A percentile compares a stretch with the other conserved stretches of the same genome.
Evolutionary conservation across 2,329 filamentous ascomycete species (phyloP).

Genomic region (Claviceps digitariae): DNA sequence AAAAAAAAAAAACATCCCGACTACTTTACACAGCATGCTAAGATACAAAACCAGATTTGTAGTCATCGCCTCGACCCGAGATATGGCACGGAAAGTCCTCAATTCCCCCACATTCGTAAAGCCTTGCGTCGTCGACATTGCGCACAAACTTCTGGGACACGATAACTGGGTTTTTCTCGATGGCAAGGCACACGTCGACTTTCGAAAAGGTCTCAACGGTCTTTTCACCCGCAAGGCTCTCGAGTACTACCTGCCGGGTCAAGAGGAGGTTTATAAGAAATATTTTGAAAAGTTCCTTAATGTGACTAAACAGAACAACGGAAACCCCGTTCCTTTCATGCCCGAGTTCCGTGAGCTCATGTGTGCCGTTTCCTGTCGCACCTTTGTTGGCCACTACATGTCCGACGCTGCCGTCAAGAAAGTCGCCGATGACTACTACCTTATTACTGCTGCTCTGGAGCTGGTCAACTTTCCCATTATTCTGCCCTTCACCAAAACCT

Average conservation of each 20-base stretch:
- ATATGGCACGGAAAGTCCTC: constrained; percentile 93
- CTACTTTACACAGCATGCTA: not conserved
- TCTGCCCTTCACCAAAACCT: constrained; percentile 85
- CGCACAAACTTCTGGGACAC: constrained; percentile 80
- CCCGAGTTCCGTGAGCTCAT: constrained; percentile 83
- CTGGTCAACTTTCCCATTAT: constrained; percentile 98
- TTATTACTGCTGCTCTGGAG: constrained; percentile 89
- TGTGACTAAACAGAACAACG: constrained; percentile 56
- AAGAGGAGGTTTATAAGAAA: constrained; percentile 79
- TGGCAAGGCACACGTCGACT: constrained; percentile 88
- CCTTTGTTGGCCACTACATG: constrained; percentile 96
- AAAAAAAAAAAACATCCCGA: no score
- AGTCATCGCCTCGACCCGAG: constrained; percentile 86
- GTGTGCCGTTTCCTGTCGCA: constrained; percentile 87
- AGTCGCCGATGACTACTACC: constrained; percentile 92
- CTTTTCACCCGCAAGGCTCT: constrained; percentile 88
- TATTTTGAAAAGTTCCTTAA: constrained; percentile 73
- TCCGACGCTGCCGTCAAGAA: constrained; percentile 80
- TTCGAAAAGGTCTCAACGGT: constrained; percentile 89
- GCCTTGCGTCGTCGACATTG: constrained; percentile 89
- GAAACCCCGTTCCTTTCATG: constrained; percentile 79
- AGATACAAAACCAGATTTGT: constrained; percentile 54
- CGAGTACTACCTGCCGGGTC: constrained; percentile 75
- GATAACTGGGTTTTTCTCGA: constrained; percentile 98
- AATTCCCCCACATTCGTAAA: constrained; percentile 88